Conservation (phyloP, 192 early-diverging fungal species). For the Rhizophagus sp. region DNA sequence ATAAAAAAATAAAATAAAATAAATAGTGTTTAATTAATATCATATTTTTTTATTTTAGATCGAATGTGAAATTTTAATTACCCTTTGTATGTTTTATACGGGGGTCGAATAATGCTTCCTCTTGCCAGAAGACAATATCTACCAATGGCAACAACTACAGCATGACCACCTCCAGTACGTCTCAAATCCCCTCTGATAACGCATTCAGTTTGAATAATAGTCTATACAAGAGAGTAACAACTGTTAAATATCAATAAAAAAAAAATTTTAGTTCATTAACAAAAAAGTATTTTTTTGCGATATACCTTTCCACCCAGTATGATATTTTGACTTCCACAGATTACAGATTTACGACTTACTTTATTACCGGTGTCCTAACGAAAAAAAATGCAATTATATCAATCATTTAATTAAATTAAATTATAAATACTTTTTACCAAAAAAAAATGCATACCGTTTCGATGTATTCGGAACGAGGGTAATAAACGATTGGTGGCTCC, state of each 20-base stretch:
- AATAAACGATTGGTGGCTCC: constrained; percentile 71
- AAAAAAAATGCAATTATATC: not conserved
- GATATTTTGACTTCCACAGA: constrained; percentile 95
- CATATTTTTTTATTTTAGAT: constrained; percentile 6
- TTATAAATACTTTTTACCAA: not conserved
- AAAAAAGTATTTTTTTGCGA: not conserved
- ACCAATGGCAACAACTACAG: constrained; percentile 90
- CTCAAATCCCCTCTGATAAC: constrained; percentile 94
- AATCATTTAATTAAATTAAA: not conserved
- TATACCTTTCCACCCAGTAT: constrained; percentile 90
- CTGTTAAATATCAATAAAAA: not conserved
- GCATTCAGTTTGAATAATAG: constrained; percentile 88
- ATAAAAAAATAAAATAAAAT: not conserved
- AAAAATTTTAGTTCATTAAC: not conserved
- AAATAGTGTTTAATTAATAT: not conserved
- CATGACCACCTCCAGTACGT: constrained; percentile 80
- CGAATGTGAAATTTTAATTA: constrained; percentile 26
- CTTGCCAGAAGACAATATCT: constrained; percentile 82
- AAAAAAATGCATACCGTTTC: constrained; percentile 68
- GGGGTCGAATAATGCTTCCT: constrained; percentile 83
- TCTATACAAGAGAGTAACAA: constrained; percentile 46
- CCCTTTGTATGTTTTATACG: constrained; percentile 94
- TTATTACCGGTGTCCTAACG: constrained; percentile 93
- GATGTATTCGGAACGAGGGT: constrained; percentile 87
- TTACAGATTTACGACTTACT: constrained; percentile 89